Evolutionary conservation across 2,329 filamentous ascomycete genomes (phyloP).

Genomic region (Ilyonectria robusta): DNA sequence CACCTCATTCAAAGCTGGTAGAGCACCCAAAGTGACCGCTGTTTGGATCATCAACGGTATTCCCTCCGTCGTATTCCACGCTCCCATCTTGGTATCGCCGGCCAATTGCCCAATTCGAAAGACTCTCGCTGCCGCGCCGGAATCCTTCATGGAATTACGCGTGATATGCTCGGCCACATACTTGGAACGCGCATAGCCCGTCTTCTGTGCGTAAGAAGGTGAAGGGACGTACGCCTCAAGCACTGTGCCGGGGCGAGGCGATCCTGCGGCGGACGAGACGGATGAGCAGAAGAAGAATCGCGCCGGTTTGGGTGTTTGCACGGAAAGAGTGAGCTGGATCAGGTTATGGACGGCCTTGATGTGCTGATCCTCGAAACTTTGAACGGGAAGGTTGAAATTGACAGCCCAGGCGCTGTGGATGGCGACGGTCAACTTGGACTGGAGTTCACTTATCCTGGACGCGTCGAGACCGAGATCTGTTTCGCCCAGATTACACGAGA

Average conservation of each 20-base stretch:
- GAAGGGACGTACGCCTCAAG: slow-evolving; percentile 53
- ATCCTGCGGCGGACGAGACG: slow-evolving; percentile 51
- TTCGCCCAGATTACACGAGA: slow-evolving; percentile 40
- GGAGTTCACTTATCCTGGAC: slow-evolving; percentile 49
- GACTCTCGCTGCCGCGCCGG: slow-evolving; percentile 49
- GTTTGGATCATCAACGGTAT: slow-evolving; percentile 67
- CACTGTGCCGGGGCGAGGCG: slow-evolving; percentile 52
- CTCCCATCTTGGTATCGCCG: slow-evolving; percentile 61
- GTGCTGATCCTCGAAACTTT: slow-evolving; percentile 63
- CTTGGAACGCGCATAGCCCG: slow-evolving; percentile 61
- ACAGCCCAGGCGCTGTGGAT: slow-evolving; percentile 69
- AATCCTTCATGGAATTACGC: slow-evolving; percentile 48
- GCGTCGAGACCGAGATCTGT: slow-evolving; percentile 35
- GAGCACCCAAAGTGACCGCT: slow-evolving; percentile 59
- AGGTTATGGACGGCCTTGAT: slow-evolving; percentile 63
- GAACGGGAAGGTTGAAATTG: slow-evolving; percentile 68
- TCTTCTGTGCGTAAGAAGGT: slow-evolving; percentile 56
- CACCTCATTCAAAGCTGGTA: slow-evolving; percentile 63
- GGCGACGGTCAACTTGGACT: slow-evolving; percentile 55
- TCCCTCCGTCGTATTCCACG: slow-evolving; percentile 67
- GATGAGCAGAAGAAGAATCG: slow-evolving; percentile 67
- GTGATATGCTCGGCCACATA: slow-evolving; percentile 57
- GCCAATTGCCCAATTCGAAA: slow-evolving; percentile 66
- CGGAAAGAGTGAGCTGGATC: slow-evolving; percentile 54
- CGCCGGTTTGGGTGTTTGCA: slow-evolving; percentile 27